phyloP scores from a whole-genome alignment of 441 rosid species.

The Erodium texanum region DNA sequence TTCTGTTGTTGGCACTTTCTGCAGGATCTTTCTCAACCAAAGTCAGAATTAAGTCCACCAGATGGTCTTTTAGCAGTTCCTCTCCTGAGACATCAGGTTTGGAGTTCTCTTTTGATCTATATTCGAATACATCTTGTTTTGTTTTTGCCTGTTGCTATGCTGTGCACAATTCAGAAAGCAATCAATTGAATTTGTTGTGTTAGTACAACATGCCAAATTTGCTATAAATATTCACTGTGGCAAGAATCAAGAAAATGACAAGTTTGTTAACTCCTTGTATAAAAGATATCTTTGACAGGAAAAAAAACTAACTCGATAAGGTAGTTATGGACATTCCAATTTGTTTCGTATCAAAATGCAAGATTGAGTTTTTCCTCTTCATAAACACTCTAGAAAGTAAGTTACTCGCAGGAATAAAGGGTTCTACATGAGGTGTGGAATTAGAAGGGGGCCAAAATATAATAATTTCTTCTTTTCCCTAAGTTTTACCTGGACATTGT shows the following conservation, averaged over 20 bases:
- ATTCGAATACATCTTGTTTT: not conserved
- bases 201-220: not conserved
- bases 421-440: too few species aligned
- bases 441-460: not conserved
- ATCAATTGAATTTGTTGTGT: not conserved
- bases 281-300: not conserved
- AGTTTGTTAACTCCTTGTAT: not conserved
- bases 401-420: not conserved
- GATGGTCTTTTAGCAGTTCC: slow-evolving; percentile 76
- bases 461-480: not conserved
- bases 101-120: slow-evolving; percentile 10
- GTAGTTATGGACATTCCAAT: not conserved
- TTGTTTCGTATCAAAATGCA: not conserved
- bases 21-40: slow-evolving; percentile 80
- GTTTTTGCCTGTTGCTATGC: not conserved
- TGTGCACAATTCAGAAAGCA: not conserved
- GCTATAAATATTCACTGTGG: not conserved
- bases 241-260: not conserved
- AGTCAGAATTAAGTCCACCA: slow-evolving; percentile 66
- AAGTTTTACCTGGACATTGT: not conserved
- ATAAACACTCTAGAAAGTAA: not conserved
- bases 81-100: slow-evolving; percentile 92
- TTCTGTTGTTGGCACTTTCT: slow-evolving; percentile 17
- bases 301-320: not conserved
- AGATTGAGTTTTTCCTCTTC: not conserved